phyloP scores from a whole-genome alignment of 257 asterid species.

The Capsicum rhomboideum region DNA sequence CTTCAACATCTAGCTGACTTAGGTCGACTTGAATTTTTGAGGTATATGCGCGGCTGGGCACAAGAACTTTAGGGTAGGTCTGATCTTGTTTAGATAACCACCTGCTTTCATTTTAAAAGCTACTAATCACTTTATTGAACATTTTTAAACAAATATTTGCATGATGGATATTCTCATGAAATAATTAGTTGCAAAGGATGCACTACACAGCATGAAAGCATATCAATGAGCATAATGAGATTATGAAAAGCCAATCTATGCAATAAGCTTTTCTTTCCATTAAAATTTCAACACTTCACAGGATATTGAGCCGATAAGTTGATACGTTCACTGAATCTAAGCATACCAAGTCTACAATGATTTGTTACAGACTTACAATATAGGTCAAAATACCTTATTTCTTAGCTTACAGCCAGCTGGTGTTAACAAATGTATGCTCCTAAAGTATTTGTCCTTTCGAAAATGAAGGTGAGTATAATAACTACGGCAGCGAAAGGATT shows the following conservation, averaged over 20 bases:
- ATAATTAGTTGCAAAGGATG: background rate
- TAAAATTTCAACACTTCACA: background rate
- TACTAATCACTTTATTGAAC: background rate
- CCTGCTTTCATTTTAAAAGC: slow-evolving; percentile 38
- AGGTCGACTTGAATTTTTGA: slow-evolving; percentile 71
- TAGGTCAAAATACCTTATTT: background rate
- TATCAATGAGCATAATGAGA: background rate
- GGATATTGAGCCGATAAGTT: background rate
- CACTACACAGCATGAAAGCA: background rate
- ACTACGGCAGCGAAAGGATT: background rate
- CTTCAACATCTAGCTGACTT: slow-evolving; percentile 80
- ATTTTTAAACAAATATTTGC: background rate
- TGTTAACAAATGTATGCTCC: background rate
- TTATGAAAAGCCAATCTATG: background rate
- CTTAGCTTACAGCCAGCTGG: background rate
- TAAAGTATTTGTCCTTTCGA: background rate
- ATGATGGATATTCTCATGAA: background rate
- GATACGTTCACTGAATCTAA: too few species aligned
- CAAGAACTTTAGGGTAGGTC: slow-evolving; percentile 54
- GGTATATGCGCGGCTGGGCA: slow-evolving; percentile 87
- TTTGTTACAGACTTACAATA: background rate
- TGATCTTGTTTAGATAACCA: slow-evolving; percentile 43
- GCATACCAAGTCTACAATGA: background rate
- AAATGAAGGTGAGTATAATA: background rate
- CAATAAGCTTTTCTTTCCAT: background rate